Evolutionary conservation across 345 rosid genomes (phyloP).

Genomic region (Eucalyptus tenuipes): DNA sequence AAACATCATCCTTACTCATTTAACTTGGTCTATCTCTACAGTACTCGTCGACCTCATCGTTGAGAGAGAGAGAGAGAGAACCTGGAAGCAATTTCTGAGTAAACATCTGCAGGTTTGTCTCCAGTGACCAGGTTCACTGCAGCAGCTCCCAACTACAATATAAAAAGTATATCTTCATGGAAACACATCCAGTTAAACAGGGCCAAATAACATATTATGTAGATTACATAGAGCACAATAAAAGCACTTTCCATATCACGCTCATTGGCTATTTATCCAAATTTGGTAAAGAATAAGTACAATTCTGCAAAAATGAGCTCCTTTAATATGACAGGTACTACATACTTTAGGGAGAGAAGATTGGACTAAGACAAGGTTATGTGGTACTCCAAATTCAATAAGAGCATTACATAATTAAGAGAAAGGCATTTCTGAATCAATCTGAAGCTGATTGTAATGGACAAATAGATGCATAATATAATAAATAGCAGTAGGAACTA

Average conservation of each 20-base stretch:
- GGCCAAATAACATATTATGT: not conserved
- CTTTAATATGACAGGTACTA: not conserved
- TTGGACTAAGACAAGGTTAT: not conserved
- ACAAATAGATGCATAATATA: not conserved
- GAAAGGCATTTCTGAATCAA: not conserved
- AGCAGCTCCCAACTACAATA: constrained; percentile 84
- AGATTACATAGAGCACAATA: not conserved
- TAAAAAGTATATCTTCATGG: not conserved
- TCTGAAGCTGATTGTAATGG: not conserved
- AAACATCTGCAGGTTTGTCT: constrained; percentile 92
- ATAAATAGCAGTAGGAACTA: not conserved
- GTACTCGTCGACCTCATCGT: not conserved
- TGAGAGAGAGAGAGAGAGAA: not conserved
- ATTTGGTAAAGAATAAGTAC: not conserved
- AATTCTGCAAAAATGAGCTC: not conserved
- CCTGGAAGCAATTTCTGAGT: constrained; percentile 90
- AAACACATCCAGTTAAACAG: not conserved
- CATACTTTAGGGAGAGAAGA: not conserved
- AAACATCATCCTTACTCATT: not conserved
- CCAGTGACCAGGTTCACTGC: constrained; percentile 93
- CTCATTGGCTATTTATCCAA: not conserved
- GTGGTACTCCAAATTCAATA: not conserved
- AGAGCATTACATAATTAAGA: not conserved
- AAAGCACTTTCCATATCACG: not conserved
- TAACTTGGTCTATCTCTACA: not conserved